Conservation (phyloP, 2,329 filamentous ascomycete species). For the Xylariaceae sp. region DNA sequence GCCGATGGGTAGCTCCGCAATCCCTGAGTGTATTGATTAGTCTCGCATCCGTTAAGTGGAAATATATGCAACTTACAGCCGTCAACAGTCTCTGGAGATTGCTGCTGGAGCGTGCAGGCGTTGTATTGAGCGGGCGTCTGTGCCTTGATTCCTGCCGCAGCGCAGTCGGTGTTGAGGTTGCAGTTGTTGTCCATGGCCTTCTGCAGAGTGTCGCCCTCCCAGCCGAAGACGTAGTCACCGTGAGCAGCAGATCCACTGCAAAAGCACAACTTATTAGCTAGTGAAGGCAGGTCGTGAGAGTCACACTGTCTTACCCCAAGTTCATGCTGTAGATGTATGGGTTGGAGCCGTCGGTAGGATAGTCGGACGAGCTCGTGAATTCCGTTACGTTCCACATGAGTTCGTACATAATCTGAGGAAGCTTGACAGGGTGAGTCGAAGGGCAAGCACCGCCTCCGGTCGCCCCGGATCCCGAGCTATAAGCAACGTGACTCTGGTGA, state of each 20-base stretch:
- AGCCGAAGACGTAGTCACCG: constrained; percentile 50
- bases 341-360: constrained; percentile 41
- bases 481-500: constrained; percentile 45
- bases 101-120: constrained; percentile 42
- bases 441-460: constrained; percentile 46
- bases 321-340: constrained; percentile 44
- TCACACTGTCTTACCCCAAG: constrained; percentile 31
- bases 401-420: constrained; percentile 48
- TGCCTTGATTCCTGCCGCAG: constrained; percentile 40
- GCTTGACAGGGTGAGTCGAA: constrained; percentile 41
- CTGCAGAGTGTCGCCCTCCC: constrained; percentile 46
- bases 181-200: constrained; percentile 44
- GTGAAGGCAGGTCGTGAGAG: background rate
- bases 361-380: constrained; percentile 39
- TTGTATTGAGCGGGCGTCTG: constrained; percentile 44
- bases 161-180: constrained; percentile 44
- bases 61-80: constrained; percentile 37
- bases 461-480: constrained; percentile 41
- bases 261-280: background rate
- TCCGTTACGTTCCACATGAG: constrained; percentile 43
- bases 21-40: constrained; percentile 20
- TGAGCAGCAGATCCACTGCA: constrained; percentile 43
- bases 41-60: background rate
- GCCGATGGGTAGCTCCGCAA: constrained; percentile 29
- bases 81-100: constrained; percentile 46